phyloP scores from a whole-genome alignment of 2,329 filamentous ascomycete genomes.

The Colletotrichum sp. region DNA sequence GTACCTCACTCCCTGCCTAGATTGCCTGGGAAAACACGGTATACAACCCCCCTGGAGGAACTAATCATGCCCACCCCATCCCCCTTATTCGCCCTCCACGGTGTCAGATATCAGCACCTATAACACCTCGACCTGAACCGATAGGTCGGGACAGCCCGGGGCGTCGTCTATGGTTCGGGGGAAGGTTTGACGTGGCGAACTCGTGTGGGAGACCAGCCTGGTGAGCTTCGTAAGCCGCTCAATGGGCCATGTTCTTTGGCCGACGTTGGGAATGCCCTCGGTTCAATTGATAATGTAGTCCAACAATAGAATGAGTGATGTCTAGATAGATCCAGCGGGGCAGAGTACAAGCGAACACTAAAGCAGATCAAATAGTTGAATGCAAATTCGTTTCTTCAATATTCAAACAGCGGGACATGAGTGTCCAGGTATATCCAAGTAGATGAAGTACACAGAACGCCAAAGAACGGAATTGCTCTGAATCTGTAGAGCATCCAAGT shows the following conservation, averaged over 20 bases:
- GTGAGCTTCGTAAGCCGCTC: not conserved
- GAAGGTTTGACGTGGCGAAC: not conserved
- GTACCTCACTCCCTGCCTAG: not conserved
- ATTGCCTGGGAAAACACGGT: not conserved
- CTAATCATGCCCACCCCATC: not conserved
- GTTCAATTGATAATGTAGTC: not conserved
- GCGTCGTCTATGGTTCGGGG: not conserved
- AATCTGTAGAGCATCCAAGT: not conserved
- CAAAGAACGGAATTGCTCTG: not conserved
- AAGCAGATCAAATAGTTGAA: not conserved
- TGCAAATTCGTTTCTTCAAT: not conserved
- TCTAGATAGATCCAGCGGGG: not conserved
- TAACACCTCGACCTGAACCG: not conserved
- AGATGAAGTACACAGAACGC: not conserved
- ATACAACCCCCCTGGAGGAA: not conserved
- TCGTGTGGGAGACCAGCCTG: not conserved
- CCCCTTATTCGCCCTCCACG: not conserved
- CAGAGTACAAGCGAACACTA: not conserved
- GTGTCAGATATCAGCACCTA: not conserved
- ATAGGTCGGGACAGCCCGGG: not conserved
- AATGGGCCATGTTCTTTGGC: not conserved
- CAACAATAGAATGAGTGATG: not conserved
- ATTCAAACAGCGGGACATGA: constrained; percentile 9
- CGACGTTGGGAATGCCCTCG: not conserved
- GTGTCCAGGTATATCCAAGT: constrained; percentile 15